A percentile compares a stretch with the other conserved stretches of the same genome.
Evolutionary conservation across 352 stramenopile genomes (phyloP).

Genomic region (Phytophthora tentaculata): DNA sequence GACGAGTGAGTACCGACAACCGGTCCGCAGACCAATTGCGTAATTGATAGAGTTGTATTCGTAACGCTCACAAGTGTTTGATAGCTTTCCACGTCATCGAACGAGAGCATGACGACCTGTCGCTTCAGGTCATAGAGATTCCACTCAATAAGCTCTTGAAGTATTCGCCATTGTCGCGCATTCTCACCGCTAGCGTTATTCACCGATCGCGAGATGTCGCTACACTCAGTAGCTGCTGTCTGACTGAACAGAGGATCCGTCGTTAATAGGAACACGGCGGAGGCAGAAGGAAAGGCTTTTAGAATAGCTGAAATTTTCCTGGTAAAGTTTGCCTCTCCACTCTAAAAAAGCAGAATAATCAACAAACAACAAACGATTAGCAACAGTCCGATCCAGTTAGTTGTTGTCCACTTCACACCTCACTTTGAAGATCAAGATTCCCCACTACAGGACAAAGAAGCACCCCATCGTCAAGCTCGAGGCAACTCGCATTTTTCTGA

Average conservation of each 20-base stretch:
- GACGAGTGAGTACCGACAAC: conserved; percentile 8
- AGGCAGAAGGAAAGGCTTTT: conserved; percentile 16
- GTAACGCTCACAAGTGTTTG: conserved; percentile 38
- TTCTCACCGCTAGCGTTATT: background rate
- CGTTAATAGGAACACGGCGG: conserved; percentile 18
- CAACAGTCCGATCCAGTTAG: background rate
- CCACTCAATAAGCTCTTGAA: conserved; percentile 40
- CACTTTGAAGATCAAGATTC: conserved; percentile 11
- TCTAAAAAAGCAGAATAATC: conserved; percentile 1
- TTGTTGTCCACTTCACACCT: conserved; percentile 21
- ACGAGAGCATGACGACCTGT: conserved; percentile 35
- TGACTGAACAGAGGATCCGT: conserved; percentile 10
- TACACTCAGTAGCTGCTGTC: background rate
- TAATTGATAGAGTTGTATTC: conserved; percentile 43
- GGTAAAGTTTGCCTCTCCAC: conserved; percentile 7
- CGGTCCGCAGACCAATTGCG: conserved; percentile 52
- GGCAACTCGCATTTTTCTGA: background rate
- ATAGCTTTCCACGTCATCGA: conserved; percentile 17
- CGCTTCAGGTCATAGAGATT: conserved; percentile 32
- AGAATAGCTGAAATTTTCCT: conserved; percentile 8
- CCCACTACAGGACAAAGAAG: conserved; percentile 16
- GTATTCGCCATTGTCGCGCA: conserved; percentile 16
- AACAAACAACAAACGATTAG: conserved; percentile 5
- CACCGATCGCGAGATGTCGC: background rate
- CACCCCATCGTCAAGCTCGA: conserved; percentile 15